Evolutionary conservation across 192 early-diverging fungal species (phyloP).

Genomic region (Coemansia sp.): DNA sequence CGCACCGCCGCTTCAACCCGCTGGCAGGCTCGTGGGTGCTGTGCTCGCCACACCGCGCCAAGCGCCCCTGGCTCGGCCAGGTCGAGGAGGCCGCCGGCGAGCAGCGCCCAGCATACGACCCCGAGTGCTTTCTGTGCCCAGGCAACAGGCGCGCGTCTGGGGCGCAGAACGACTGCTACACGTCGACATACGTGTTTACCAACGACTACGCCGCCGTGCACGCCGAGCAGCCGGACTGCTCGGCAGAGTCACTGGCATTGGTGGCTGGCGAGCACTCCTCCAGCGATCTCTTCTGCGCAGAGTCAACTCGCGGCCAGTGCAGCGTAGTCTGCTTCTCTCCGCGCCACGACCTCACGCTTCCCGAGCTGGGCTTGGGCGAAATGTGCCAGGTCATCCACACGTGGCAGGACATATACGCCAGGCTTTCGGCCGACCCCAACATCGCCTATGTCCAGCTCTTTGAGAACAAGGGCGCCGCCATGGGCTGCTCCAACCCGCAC

Average conservation of each 20-base stretch:
- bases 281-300: constrained; percentile 57
- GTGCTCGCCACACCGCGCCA: constrained; percentile 95
- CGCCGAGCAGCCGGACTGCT: constrained; percentile 54
- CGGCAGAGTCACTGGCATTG: constrained; percentile 8
- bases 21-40: constrained; percentile 92
- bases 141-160: constrained; percentile 80
- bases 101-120: constrained; percentile 68
- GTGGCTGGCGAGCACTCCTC: constrained; percentile 20
- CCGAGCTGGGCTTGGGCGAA: constrained; percentile 76
- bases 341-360: constrained; percentile 84
- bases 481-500: constrained; percentile 99
- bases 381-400: constrained; percentile 68
- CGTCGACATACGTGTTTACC: constrained; percentile 79
- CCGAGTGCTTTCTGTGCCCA: constrained; percentile 86
- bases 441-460: constrained; percentile 93
- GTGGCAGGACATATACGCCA: constrained; percentile 72
- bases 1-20: constrained; percentile 90
- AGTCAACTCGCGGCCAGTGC: constrained; percentile 75
- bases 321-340: constrained; percentile 95
- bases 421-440: constrained; percentile 54
- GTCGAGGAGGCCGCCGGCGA: constrained; percentile 58
- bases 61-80: constrained; percentile 91
- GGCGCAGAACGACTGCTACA: constrained; percentile 77
- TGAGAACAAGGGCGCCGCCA: constrained; percentile 96
- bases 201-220: constrained; percentile 96